These are phyloP conservation scores for Gynandropsis gynandra DNA, from an alignment of 345 rosid species.

Conservation along the genomic window DNA sequence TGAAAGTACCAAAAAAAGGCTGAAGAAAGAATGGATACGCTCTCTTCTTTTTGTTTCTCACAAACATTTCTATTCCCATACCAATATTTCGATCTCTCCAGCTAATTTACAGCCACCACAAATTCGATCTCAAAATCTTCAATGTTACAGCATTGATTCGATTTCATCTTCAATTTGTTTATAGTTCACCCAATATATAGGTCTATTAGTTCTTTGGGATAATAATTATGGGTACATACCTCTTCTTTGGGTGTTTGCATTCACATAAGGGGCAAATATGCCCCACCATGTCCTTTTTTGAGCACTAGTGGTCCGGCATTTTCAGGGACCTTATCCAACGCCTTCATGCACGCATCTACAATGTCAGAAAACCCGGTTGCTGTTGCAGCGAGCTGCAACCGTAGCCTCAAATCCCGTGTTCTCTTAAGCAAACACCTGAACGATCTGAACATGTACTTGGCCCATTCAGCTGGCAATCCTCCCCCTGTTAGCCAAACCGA, in stretches of 20 bases:
- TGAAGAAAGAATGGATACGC: slow-evolving; percentile 3
- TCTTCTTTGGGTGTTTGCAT: slow-evolving; percentile 9
- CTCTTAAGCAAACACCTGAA: slow-evolving; percentile 83
- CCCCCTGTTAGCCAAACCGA: slow-evolving; percentile 94
- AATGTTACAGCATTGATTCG: background rate
- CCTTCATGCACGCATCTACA: slow-evolving; percentile 44
- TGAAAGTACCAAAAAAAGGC: background rate
- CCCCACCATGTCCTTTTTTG: slow-evolving; percentile 92
- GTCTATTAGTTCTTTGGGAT: too few species aligned
- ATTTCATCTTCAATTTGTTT: background rate
- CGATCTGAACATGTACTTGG: slow-evolving; percentile 79
- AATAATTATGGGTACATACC: too few species aligned
- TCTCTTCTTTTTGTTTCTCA: too few species aligned
- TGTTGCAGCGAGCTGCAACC: slow-evolving; percentile 61
- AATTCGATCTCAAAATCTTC: background rate
- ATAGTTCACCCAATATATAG: slow-evolving; percentile 18
- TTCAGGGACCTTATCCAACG: slow-evolving; percentile 74
- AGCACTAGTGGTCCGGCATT: slow-evolving; percentile 66
- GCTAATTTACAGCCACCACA: too few species aligned
- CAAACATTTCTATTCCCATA: too few species aligned
- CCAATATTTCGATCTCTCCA: too few species aligned
- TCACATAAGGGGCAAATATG: slow-evolving; percentile 91
- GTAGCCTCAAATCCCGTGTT: slow-evolving; percentile 70
- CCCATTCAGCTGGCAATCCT: slow-evolving; percentile 94
- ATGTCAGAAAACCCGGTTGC: slow-evolving; percentile 84